Conservation (phyloP, 1,284 basidiomycete genomes). For the Fomitopsis betulina region DNA sequence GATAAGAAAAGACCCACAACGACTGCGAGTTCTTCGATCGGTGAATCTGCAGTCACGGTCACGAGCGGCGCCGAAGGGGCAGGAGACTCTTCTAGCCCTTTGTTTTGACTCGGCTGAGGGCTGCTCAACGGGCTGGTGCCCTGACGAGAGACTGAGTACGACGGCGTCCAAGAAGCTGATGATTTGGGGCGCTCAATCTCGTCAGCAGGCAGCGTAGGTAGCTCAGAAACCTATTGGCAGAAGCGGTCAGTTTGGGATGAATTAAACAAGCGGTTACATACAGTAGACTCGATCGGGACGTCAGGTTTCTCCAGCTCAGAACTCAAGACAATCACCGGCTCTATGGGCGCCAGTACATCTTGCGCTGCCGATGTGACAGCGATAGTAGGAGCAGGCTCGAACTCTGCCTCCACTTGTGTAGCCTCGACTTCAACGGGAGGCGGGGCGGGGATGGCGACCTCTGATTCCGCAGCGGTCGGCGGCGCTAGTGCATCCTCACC, state of each 20-base stretch:
- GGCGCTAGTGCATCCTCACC: background rate
- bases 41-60: background rate
- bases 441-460: background rate
- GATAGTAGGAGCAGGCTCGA: conserved; percentile 6
- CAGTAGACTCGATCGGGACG: background rate
- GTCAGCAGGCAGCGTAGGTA: background rate
- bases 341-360: background rate
- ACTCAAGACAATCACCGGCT: background rate
- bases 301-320: background rate
- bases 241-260: background rate
- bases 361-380: conserved; percentile 12
- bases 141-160: conserved; percentile 9
- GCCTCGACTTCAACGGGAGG: background rate
- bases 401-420: background rate
- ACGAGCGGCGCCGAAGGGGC: background rate
- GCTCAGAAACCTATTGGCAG: background rate
- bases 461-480: background rate
- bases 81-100: conserved; percentile 9
- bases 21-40: background rate
- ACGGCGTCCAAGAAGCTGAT: conserved; percentile 9
- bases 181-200: conserved; percentile 7
- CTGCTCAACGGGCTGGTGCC: conserved; percentile 6
- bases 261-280: background rate
- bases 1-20: background rate
- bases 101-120: conserved; percentile 1